Percentiles rank a stretch among this genome's conserved stretches.
Conservation (phyloP, 2,329 filamentous ascomycete species). For the Cryphonectria radicalis region DNA sequence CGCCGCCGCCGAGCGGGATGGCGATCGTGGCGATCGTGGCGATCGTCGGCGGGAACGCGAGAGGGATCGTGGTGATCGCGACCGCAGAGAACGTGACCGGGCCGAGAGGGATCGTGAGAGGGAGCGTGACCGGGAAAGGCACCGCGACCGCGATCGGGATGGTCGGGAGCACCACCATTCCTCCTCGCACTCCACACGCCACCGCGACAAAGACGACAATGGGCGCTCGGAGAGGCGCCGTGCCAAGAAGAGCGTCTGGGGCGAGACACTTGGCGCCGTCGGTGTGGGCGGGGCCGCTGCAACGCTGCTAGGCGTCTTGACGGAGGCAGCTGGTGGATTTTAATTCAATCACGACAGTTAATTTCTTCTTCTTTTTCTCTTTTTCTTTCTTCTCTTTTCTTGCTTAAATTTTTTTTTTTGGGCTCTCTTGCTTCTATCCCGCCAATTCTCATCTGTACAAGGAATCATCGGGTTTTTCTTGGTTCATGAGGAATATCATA, state of each 20-base stretch:
- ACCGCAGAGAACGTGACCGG: conserved; percentile 41
- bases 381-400: not conserved
- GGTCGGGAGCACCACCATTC: conserved; percentile 41
- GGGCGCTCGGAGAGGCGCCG: conserved; percentile 36
- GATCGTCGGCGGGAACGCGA: conserved; percentile 40
- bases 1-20: conserved; percentile 29
- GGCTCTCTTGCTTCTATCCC: not conserved
- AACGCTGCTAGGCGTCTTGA: conserved; percentile 60
- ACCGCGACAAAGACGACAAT: conserved; percentile 43
- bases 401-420: not conserved
- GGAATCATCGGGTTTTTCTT: not conserved
- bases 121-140: conserved; percentile 43
- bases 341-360: conserved; percentile 21
- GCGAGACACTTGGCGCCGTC: conserved; percentile 60
- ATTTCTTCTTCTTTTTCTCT: not conserved
- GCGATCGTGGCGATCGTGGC: conserved; percentile 31
- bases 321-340: conserved; percentile 54
- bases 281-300: conserved; percentile 65
- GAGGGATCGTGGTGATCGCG: conserved; percentile 33
- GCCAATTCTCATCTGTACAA: not conserved
- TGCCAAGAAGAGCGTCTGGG: conserved; percentile 51
- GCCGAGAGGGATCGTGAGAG: conserved; percentile 41
- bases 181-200: conserved; percentile 32
- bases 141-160: conserved; percentile 50
- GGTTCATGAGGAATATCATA: not conserved